phyloP scores from a whole-genome alignment of 2,329 filamentous ascomycete species.

The Arthrinium puccinioides region DNA sequence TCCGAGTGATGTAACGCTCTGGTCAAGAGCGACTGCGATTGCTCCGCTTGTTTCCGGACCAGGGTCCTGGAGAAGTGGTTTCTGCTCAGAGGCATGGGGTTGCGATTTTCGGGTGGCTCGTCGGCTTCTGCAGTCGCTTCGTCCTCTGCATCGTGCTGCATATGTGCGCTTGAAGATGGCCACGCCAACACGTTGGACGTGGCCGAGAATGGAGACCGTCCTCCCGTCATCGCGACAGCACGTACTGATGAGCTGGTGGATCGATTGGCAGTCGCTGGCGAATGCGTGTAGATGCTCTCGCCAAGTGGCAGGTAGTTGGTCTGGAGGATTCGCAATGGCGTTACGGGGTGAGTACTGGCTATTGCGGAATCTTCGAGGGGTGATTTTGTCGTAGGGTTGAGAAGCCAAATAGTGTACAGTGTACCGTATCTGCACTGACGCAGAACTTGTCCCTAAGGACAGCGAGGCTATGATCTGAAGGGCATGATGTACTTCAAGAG shows the following conservation, averaged over 20 bases:
- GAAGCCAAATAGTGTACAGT: not conserved
- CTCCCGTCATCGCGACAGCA: conserved; percentile 30
- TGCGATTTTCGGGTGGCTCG: conserved; percentile 69
- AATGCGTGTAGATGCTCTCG: too few relatives aligned
- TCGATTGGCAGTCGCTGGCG: too few relatives aligned
- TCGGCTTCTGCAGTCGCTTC: conserved; percentile 73
- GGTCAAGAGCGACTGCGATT: conserved; percentile 78
- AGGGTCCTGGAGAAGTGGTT: conserved; percentile 39
- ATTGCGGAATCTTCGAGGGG: too few relatives aligned
- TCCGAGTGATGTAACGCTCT: conserved; percentile 69
- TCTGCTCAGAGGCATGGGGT: conserved; percentile 14
- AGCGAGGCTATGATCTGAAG: conserved; percentile 1
- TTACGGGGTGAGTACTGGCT: too few relatives aligned
- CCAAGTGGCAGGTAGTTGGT: too few relatives aligned
- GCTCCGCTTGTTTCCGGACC: conserved; percentile 42
- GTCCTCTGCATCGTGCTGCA: conserved; percentile 38
- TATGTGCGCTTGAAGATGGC: conserved; percentile 34
- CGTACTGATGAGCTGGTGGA: too few relatives aligned
- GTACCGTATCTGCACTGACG: too few relatives aligned
- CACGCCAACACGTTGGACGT: conserved; percentile 37
- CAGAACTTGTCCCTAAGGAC: conserved; percentile 5
- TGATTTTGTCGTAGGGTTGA: conserved; percentile 2
- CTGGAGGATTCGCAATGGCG: too few relatives aligned
- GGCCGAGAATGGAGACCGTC: conserved; percentile 26
- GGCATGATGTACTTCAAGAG: conserved; percentile 2